These are phyloP conservation scores for Penicillium sp. DNA, from an alignment of 2,329 filamentous ascomycete species.

Conservation along the genomic window DNA sequence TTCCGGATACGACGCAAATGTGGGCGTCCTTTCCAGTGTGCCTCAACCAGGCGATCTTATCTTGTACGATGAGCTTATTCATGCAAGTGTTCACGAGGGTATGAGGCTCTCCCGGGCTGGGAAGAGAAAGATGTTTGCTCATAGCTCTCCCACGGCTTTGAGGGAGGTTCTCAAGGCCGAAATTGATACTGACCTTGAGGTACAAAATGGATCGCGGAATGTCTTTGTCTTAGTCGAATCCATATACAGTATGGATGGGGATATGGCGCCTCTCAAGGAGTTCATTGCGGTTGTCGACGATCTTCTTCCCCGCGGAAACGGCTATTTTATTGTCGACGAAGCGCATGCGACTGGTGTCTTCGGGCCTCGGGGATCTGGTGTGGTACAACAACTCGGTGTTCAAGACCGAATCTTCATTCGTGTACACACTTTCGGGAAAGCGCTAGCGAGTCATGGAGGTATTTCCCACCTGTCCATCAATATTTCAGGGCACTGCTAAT, in stretches of 20 bases:
- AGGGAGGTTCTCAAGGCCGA: constrained; percentile 35
- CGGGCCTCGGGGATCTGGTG: constrained; percentile 49
- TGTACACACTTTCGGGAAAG: constrained; percentile 56
- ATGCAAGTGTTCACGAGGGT: constrained; percentile 76
- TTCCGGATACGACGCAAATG: constrained; percentile 66
- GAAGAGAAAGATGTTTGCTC: constrained; percentile 44
- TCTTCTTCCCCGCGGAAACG: constrained; percentile 56
- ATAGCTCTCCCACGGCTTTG: constrained; percentile 46
- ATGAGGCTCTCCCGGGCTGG: constrained; percentile 64
- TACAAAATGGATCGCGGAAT: constrained; percentile 45
- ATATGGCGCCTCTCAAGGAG: constrained; percentile 62
- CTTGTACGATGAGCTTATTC: constrained; percentile 71
- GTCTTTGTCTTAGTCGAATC: constrained; percentile 69
- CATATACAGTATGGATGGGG: constrained; percentile 82
- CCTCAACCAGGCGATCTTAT: constrained; percentile 62
- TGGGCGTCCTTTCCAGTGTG: constrained; percentile 60
- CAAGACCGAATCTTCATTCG: constrained; percentile 51
- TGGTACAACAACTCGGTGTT: constrained; percentile 51
- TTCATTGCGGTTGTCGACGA: constrained; percentile 59
- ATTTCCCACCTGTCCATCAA: constrained; percentile 24
- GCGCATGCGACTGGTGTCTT: constrained; percentile 55
- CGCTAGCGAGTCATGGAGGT: constrained; percentile 65
- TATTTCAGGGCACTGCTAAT: not conserved
- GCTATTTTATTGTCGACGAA: constrained; percentile 56
- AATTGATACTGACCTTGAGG: constrained; percentile 28